phyloP scores from a whole-genome alignment of 192 early-diverging fungal genomes.

The Powellomyces hirtus region DNA sequence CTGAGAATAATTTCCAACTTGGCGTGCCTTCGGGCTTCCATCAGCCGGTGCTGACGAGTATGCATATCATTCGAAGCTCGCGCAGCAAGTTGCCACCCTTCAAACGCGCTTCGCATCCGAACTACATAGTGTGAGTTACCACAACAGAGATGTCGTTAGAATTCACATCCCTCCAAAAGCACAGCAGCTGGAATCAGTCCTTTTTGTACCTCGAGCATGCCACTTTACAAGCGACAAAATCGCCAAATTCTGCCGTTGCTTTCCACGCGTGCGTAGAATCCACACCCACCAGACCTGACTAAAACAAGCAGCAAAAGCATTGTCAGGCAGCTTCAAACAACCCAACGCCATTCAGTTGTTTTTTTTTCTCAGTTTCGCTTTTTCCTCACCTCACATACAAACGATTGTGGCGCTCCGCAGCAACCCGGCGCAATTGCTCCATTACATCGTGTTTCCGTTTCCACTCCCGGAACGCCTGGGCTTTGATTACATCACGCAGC shows the following conservation, averaged over 20 bases:
- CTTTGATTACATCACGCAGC: background rate
- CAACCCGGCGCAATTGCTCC: background rate
- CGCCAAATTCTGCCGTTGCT: background rate
- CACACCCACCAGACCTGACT: constrained; percentile 13
- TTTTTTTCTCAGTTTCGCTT: background rate
- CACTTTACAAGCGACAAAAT: background rate
- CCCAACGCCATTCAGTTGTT: too few relatives aligned
- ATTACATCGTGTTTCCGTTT: background rate
- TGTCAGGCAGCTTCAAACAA: too few relatives aligned
- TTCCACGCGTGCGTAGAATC: background rate
- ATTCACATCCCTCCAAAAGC: too few relatives aligned
- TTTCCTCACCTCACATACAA: background rate
- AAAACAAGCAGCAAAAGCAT: background rate
- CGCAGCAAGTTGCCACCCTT: background rate
- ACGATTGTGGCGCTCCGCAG: background rate
- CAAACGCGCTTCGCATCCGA: background rate
- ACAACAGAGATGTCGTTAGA: too few relatives aligned
- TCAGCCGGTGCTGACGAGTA: background rate
- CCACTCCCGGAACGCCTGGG: background rate
- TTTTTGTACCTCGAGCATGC: background rate
- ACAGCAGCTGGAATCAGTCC: too few relatives aligned
- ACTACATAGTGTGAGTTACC: too few relatives aligned
- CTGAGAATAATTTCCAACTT: constrained; percentile 3
- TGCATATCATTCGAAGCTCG: background rate
- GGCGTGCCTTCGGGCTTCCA: background rate